Base-by-base conservation (phyloP, 805 yeast species). In the Nakazawaea peltata region DNA sequence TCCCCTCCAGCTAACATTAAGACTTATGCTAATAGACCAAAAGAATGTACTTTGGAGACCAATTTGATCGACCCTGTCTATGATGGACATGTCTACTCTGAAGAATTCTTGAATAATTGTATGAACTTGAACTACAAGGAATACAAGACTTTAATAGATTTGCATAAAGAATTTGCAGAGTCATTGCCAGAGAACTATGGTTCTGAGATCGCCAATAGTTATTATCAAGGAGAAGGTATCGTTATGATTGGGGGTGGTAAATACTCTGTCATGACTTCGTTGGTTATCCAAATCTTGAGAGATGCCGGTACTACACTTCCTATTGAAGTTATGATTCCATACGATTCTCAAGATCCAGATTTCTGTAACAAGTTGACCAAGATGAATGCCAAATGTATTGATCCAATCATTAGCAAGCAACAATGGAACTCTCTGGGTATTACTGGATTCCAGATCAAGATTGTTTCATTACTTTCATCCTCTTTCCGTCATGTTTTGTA, bases 181-280 rank as follows among this genome's bases (percentile, higher is more conserved):
- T 57, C 55, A 19, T 49, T 80, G 51, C 60, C 59, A 4, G 17
- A 19, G 18, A 17, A 21, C 6, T 35, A 35, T 21, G 34, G 34
- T 15, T 11, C 28, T 4, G 6, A 17, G 8, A 42, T 42, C 26
- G 74, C 74, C 1, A 65, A 61, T 28, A 47, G 49, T 12, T 43
- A 65, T 9, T 71, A 69, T 47, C 14, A 39, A 6, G 76, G 79
- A 1, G 59, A 67, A 36, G 90, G 88, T 10, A 74, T 79, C 21
- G 78, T 81, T 0, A 73, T 73, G 39, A 77, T 81, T 31, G 90
- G 85, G 15, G 88, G 90, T 33, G 84, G 84, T 3, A 66, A 65
- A 40, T 81, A 71, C 47, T 77, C 82, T 34, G 71, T 83, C 72
- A 55, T 81, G 25, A 63, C 82, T 1, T 54, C 75, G 14, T 50